A percentile compares a stretch with the other conserved stretches of the same genome.
These are phyloP conservation scores for Funneliformis mosseae DNA, from an alignment of 192 early-diverging fungal genomes.

Conservation along the genomic window DNA sequence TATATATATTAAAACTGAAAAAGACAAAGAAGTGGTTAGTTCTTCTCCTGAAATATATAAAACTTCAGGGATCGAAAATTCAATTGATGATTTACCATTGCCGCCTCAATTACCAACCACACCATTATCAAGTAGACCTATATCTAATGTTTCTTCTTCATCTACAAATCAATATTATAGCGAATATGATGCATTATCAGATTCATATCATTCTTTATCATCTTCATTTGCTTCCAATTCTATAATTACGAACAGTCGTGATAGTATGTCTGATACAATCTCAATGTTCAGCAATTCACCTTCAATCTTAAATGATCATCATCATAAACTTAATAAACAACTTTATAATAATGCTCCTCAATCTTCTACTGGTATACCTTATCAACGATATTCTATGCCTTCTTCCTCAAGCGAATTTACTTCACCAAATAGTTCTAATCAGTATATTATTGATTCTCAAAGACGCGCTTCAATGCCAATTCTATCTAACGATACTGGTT, in stretches of 20 bases:
- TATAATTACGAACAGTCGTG: background rate
- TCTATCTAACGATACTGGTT: background rate
- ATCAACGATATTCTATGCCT: conserved; percentile 26
- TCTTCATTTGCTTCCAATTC: conserved; percentile 1
- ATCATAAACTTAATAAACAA: background rate
- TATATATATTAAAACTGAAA: background rate
- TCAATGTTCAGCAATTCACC: conserved; percentile 20
- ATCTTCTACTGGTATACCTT: too few relatives aligned
- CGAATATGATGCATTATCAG: conserved; percentile 22
- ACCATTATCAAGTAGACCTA: background rate
- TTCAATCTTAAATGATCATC: background rate
- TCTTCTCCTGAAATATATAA: background rate
- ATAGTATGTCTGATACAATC: conserved; percentile 6
- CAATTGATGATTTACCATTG: background rate
- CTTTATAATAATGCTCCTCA: background rate
- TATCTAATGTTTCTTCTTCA: conserved; percentile 19
- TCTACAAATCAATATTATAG: background rate
- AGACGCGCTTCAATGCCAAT: conserved; percentile 26
- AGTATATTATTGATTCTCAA: background rate
- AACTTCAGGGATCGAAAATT: background rate
- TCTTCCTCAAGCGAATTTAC: background rate
- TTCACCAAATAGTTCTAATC: background rate
- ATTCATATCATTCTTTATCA: conserved; percentile 5
- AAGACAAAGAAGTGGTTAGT: background rate
- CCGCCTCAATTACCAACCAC: background rate